Conservation (phyloP, 1,284 basidiomycete genomes). For the Trichosporon sp. region DNA sequence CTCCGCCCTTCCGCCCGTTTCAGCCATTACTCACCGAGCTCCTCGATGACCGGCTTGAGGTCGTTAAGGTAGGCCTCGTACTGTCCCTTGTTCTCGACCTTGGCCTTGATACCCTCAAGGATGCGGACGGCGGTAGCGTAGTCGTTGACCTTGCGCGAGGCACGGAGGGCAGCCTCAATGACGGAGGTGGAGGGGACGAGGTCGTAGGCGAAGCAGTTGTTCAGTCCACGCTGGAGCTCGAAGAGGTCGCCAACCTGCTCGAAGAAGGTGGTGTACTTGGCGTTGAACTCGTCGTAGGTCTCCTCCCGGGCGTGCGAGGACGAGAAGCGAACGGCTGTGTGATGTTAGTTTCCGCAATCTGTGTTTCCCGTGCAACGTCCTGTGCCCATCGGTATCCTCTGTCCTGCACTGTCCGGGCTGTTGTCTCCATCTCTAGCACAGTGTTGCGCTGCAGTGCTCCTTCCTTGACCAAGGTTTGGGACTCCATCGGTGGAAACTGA, state of each 20-base stretch:
- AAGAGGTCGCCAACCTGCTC: constrained; percentile 88
- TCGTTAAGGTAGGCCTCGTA: constrained; percentile 86
- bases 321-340: constrained; percentile 32
- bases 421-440: neutral
- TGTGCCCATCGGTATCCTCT: neutral
- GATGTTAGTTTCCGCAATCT: neutral
- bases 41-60: constrained; percentile 74
- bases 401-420: neutral
- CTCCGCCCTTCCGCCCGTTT: neutral
- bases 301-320: constrained; percentile 51
- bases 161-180: constrained; percentile 82
- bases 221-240: constrained; percentile 93
- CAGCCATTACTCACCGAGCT: constrained; percentile 66
- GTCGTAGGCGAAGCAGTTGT: constrained; percentile 99
- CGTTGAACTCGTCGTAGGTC: constrained; percentile 88
- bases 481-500: neutral
- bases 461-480: no score
- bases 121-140: constrained; percentile 93
- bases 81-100: constrained; percentile 91
- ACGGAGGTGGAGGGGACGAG: constrained; percentile 87
- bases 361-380: neutral
- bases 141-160: constrained; percentile 88
- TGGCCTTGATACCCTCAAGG: constrained; percentile 86
- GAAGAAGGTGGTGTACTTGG: constrained; percentile 92
- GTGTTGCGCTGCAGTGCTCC: no score